Evolutionary conservation across 1,284 basidiomycete species (phyloP), one percentile per base, ranked within the genome.

Genomic region (Ustilago lituana): DNA sequence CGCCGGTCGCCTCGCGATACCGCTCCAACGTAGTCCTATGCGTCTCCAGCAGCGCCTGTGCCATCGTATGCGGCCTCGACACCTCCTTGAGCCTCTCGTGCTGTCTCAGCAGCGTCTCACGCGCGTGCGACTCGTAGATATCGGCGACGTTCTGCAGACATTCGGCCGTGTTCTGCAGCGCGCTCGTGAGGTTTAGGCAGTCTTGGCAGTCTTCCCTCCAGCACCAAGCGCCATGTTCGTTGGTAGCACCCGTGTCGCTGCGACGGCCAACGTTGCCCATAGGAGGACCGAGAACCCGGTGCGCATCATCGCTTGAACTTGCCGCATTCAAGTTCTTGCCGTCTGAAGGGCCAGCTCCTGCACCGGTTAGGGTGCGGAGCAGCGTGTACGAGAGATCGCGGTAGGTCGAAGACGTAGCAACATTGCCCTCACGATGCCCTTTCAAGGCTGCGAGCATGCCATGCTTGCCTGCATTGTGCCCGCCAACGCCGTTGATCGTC

Each of bases 161-260:
- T 63, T 93, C 91, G 6, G 87, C 87, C 0, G 89, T 89, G 76
- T 88, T 89, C 80, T 93, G 91, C 61, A 93, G 83, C 0, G 89
- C 90, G 73, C 90, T 92, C 0, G 91, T 91, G 45, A 92, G 82
- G 52, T 86, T 86, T 26, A 92, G 82, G 77, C 91, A 93, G 32
- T 89, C 90, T 89, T 86, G 82, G 79, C 89, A 92, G 3, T 85
- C 85, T 57, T 92, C 90, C 19, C 88, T 85, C 91, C 91, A 94
- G 80, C 91, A 92, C 90, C 92, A 91, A 2, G 90, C 91, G 1
- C 90, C 89, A 19, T 90, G 87, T 12, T 86, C 85, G 74, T 92
- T 93, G 57, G 88, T 80, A 27, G 65, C 76, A 4, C 62, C 76
- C 17, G 80, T 80, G n/a, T 83, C 84, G 14, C 85, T 83, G 2